phyloP scores from a whole-genome alignment of 352 stramenopile species.

The Phytophthora nicotianae region DNA sequence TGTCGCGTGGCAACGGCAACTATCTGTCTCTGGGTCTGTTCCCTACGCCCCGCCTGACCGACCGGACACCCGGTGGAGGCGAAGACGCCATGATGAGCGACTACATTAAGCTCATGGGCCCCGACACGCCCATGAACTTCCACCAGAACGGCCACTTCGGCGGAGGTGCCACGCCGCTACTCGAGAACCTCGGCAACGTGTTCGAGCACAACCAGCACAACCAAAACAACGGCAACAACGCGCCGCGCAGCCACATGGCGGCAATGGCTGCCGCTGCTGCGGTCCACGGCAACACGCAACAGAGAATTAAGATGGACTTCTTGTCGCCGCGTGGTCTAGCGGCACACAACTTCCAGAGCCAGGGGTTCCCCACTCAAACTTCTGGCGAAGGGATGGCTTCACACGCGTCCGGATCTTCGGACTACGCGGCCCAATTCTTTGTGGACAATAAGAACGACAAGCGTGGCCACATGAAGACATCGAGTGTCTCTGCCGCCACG shows the following conservation, averaged over 20 bases:
- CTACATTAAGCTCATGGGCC: constrained; percentile 78
- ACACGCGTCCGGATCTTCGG: constrained; percentile 31
- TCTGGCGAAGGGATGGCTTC: constrained; percentile 23
- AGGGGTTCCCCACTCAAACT: constrained; percentile 36
- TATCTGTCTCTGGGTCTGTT: constrained; percentile 68
- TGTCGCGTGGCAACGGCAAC: constrained; percentile 50
- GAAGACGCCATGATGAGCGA: constrained; percentile 74
- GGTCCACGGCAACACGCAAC: constrained; percentile 25
- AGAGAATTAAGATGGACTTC: constrained; percentile 72
- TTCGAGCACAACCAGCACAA: constrained; percentile 56
- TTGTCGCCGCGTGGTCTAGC: constrained; percentile 32
- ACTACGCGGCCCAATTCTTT: constrained; percentile 78
- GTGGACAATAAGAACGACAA: constrained; percentile 62
- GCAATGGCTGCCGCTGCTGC: constrained; percentile 36
- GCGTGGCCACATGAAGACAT: constrained; percentile 42
- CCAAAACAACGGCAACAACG: constrained; percentile 28
- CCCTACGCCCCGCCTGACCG: constrained; percentile 45
- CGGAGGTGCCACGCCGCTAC: constrained; percentile 38
- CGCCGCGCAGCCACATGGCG: constrained; percentile 26
- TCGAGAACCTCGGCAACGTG: constrained; percentile 70
- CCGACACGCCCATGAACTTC: constrained; percentile 55
- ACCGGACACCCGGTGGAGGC: constrained; percentile 30
- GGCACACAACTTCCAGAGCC: constrained; percentile 44
- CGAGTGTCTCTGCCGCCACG: constrained; percentile 33
- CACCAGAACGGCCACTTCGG: constrained; percentile 48